Evolutionary conservation across 1,284 basidiomycete genomes (phyloP).

Genomic region (Irpex rosettiformis): DNA sequence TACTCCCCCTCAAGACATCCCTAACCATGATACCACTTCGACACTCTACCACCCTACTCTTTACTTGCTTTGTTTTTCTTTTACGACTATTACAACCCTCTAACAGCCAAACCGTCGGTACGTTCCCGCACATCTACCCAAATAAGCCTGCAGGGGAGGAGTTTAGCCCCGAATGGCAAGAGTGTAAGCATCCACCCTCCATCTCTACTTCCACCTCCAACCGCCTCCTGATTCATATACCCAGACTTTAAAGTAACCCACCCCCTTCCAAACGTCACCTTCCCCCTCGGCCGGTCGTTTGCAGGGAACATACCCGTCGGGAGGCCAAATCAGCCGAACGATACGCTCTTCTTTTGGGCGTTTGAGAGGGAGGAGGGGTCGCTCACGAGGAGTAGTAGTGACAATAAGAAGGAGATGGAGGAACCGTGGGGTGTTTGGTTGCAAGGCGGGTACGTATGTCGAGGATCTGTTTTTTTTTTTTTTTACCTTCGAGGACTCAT

Average conservation of each 20-base stretch:
- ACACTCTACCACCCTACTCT: too few species aligned
- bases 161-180: constrained; percentile 60
- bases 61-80: too few species aligned
- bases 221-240: neutral
- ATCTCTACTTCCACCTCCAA: neutral
- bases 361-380: constrained; percentile 63
- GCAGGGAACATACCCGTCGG: constrained; percentile 69
- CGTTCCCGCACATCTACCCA: constrained; percentile 38
- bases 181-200: constrained; percentile 38
- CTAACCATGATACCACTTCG: too few species aligned
- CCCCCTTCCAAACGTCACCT: constrained; percentile 63
- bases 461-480: neutral
- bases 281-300: constrained; percentile 50
- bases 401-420: too few species aligned
- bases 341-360: constrained; percentile 72
- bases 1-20: too few species aligned
- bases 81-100: too few species aligned
- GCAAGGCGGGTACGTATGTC: constrained; percentile 48
- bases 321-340: constrained; percentile 48
- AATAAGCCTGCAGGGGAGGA: constrained; percentile 46
- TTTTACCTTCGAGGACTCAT: too few species aligned
- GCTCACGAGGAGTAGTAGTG: constrained; percentile 39
- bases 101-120: constrained; percentile 14
- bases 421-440: constrained; percentile 75
- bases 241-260: constrained; percentile 27